Evolutionary conservation across 257 asterid genomes (phyloP).

Genomic region (Solanum habrochaites): DNA sequence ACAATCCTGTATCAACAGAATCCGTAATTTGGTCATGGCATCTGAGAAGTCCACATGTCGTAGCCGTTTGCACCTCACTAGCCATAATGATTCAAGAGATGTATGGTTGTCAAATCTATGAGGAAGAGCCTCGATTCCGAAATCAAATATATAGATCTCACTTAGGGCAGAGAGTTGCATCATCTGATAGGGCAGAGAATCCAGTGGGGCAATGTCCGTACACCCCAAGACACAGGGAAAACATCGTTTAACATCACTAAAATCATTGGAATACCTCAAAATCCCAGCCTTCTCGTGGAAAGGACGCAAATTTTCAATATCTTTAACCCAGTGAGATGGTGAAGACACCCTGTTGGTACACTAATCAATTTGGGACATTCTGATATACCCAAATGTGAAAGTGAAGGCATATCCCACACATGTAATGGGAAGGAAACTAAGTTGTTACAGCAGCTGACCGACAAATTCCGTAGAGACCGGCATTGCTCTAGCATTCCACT

Average conservation of each 20-base stretch:
- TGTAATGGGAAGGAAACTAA: background rate
- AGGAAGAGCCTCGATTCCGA: slow-evolving; percentile 9
- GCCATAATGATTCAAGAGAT: background rate
- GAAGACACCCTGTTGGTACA: background rate
- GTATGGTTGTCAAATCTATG: slow-evolving; percentile 7
- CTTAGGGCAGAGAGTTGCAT: slow-evolving; percentile 3
- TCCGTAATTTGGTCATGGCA: background rate
- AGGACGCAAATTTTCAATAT: fast-evolving
- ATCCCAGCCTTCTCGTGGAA: background rate
- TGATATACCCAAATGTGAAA: fast-evolving
- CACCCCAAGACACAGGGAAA: background rate
- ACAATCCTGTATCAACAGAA: background rate
- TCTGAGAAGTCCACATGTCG: background rate
- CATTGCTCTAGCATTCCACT: background rate
- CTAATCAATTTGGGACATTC: background rate
- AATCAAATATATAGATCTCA: fast-evolving
- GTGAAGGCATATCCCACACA: background rate
- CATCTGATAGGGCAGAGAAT: slow-evolving; percentile 5
- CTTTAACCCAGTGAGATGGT: background rate
- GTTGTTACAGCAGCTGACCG: fast-evolving
- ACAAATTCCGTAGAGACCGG: background rate
- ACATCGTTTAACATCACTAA: background rate
- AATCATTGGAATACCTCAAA: background rate
- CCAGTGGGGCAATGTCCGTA: background rate
- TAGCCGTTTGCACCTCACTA: background rate